Evolutionary conservation across 441 rosid genomes (phyloP), one percentile per base, ranked within the genome.

Genomic region (Pelargonium cotyledonis): DNA sequence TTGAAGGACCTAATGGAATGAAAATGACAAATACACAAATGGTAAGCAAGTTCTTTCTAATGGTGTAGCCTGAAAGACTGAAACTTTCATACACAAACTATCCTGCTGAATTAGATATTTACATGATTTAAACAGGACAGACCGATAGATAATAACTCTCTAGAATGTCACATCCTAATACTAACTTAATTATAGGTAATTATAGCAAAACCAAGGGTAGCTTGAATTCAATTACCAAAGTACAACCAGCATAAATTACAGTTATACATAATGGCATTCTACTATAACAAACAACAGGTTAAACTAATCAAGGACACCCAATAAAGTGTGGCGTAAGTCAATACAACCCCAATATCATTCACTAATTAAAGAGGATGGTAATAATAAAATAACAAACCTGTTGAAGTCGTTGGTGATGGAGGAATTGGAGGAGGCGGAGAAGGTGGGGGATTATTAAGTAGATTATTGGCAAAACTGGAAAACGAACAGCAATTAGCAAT

Each of bases 401-500:
- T 23, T 67, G 83, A 14, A 70, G 86, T 0, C 16, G 77, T n/a
- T 16, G 85, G 1, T 4, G 84, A 5, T 49, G 90, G 89, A 68
- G 82, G 35, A 72, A 82, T 8, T 53, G 97, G 90, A 84, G 93
- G 85, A 4, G 96, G 88, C 0, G 91, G 89, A 72, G 92, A 21
- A 57, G 71, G 72, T 23, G 81, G 83, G 72, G 31, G 66, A 9
- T 0, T 0, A 0, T n/a, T 82, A 9, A 93, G 74, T 0, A 0
- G 1, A 76, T 88, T 93, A 66, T 78, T 72, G 0, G 6, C 1
- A 85, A 86, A 93, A 93, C 95, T 93, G 88, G 79, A 76, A 68
- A 72, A 70, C 23, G 68, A 74, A 73, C 12, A 58, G 67, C 18
- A 73, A 29, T 84, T 73, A 89, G 77, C 65, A 68, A 70, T 71